Percentiles rank a stretch among this genome's conserved stretches.
These are phyloP conservation scores for Cladochytrium replicatum DNA, from an alignment of 192 early-diverging fungal genomes.

Conservation along the genomic window DNA sequence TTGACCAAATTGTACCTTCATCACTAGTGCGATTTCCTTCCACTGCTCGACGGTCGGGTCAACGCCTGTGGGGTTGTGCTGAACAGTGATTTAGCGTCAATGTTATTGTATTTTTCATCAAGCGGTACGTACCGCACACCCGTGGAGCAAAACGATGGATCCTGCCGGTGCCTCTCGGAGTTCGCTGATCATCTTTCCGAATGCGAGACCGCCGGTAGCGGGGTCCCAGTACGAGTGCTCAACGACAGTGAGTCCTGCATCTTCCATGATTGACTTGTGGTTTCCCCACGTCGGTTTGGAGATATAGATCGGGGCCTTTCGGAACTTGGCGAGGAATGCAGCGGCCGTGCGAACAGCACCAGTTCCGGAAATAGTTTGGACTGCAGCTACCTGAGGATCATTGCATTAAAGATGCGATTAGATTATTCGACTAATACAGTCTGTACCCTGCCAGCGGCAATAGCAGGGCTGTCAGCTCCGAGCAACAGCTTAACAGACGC, in stretches of 20 bases:
- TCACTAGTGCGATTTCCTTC: constrained; percentile 79
- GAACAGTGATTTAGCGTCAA: too few relatives aligned
- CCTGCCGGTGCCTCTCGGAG: constrained; percentile 63
- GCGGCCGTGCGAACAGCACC: constrained; percentile 84
- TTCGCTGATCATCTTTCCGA: constrained; percentile 63
- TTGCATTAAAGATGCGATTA: constrained; percentile 1
- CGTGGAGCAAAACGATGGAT: constrained; percentile 85
- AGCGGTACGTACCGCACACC: too few relatives aligned
- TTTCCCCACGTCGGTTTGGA: constrained; percentile 98
- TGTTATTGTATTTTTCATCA: too few relatives aligned
- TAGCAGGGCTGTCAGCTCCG: constrained; percentile 61
- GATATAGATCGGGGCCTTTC: constrained; percentile 66
- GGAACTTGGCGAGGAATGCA: constrained; percentile 66
- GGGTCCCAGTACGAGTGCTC: constrained; percentile 91
- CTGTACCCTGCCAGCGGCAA: constrained; percentile 59
- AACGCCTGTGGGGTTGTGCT: constrained; percentile 98
- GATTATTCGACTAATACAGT: background rate
- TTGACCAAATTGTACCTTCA: constrained; percentile 30
- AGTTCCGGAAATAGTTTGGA: constrained; percentile 93
- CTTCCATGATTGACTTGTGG: constrained; percentile 80
- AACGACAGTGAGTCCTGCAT: constrained; percentile 65
- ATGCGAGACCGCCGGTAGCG: constrained; percentile 61
- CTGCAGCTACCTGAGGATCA: constrained; percentile 44
- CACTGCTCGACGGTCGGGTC: constrained; percentile 93
- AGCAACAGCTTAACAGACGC: constrained; percentile 79